These are phyloP conservation scores for Phytophthora melonis DNA, from an alignment of 352 stramenopile genomes.

Conservation along the genomic window DNA sequence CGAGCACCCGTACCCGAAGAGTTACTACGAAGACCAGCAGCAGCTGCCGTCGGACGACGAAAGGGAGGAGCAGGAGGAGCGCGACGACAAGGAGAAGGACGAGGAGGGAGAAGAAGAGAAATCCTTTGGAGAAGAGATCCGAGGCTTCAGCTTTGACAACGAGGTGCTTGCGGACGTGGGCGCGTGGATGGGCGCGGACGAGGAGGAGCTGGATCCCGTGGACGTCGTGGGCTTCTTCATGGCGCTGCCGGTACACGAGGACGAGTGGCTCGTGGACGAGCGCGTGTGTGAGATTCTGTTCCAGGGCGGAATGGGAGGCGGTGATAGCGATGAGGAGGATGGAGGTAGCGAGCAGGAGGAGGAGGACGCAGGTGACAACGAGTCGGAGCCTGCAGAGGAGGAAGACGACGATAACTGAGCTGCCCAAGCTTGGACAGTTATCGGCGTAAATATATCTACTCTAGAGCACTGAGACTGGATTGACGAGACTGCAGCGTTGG, in stretches of 20 bases:
- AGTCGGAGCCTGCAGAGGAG: conserved; percentile 29
- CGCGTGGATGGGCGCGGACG: conserved; percentile 58
- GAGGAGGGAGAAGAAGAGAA: conserved; percentile 35
- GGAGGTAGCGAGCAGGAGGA: conserved; percentile 20
- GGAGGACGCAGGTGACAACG: conserved; percentile 29
- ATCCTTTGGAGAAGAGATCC: conserved; percentile 62
- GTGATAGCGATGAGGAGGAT: conserved; percentile 43
- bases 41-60: conserved; percentile 44
- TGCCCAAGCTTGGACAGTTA: not conserved
- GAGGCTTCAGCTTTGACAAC: conserved; percentile 69
- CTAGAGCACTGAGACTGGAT: conserved; percentile 8
- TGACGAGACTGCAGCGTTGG: conserved; percentile 8
- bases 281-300: conserved; percentile 84
- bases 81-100: conserved; percentile 22
- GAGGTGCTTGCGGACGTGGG: conserved; percentile 56
- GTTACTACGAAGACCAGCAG: conserved; percentile 76
- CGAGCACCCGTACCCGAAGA: conserved; percentile 66
- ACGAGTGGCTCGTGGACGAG: conserved; percentile 84
- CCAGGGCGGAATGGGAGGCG: conserved; percentile 42
- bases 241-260: conserved; percentile 71
- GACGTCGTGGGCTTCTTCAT: conserved; percentile 79
- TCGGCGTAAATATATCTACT: conserved; percentile 32
- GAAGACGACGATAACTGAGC: conserved; percentile 36
- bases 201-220: conserved; percentile 63
- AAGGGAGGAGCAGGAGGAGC: conserved; percentile 25